Evolutionary conservation across 768 basidiomycete genomes (phyloP).

Genomic region (Crassisporium funariophilum): DNA sequence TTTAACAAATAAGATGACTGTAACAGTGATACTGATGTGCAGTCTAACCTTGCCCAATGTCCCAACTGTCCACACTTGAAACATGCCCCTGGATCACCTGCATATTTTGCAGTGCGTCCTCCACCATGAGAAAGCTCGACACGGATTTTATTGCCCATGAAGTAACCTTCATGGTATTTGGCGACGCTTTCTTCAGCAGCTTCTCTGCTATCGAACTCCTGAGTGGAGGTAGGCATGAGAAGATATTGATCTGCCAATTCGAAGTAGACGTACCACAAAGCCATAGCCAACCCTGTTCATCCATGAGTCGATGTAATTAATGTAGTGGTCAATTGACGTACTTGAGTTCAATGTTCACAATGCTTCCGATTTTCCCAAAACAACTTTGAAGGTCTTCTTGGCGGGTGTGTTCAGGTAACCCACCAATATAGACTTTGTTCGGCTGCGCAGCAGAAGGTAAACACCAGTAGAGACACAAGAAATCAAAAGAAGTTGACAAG

Average conservation of each 20-base stretch:
- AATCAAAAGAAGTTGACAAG: slow-evolving; percentile 54
- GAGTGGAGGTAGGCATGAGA: slow-evolving; percentile 7
- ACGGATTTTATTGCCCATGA: slow-evolving; percentile 92
- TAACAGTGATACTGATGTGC: not conserved
- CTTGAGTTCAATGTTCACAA: slow-evolving; percentile 82
- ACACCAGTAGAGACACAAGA: slow-evolving; percentile 60
- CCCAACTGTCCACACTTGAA: slow-evolving; percentile 86
- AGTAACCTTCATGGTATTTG: slow-evolving; percentile 86
- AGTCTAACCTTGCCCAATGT: slow-evolving; percentile 83
- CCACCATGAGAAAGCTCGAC: slow-evolving; percentile 87
- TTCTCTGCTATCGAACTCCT: slow-evolving; percentile 84
- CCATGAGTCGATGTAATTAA: slow-evolving; percentile 14
- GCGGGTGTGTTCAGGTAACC: slow-evolving; percentile 84
- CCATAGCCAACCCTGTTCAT: slow-evolving; percentile 76
- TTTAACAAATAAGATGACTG: slow-evolving; percentile 6
- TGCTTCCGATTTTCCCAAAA: slow-evolving; percentile 82
- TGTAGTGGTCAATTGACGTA: slow-evolving; percentile 39
- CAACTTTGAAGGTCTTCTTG: slow-evolving; percentile 84
- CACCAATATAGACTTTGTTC: slow-evolving; percentile 93
- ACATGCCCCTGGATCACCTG: slow-evolving; percentile 87
- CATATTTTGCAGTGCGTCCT: slow-evolving; percentile 75
- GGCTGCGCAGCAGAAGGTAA: slow-evolving; percentile 78
- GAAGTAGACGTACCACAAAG: slow-evolving; percentile 69
- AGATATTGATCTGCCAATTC: not conserved
- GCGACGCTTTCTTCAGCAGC: slow-evolving; percentile 87